These are phyloP conservation scores for Catharanthus roseus DNA, from an alignment of 257 asterid genomes.

Conservation along the genomic window DNA sequence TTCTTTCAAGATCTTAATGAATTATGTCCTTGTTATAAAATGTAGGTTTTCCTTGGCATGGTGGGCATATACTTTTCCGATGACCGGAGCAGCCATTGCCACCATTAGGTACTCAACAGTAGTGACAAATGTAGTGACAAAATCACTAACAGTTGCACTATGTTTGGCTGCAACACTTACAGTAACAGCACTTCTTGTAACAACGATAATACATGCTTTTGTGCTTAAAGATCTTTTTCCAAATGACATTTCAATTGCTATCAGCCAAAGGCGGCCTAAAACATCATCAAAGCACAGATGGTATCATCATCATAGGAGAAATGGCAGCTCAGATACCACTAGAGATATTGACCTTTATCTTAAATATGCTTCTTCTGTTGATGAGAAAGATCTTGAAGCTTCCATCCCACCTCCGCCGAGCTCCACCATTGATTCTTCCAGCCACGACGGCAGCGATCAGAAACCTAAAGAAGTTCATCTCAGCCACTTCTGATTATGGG, in stretches of 20 bases:
- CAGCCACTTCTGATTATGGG: neutral
- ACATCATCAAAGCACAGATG: slow-evolving; percentile 27
- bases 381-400: slow-evolving; percentile 48
- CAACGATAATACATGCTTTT: slow-evolving; percentile 61
- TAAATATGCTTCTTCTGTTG: slow-evolving; percentile 35
- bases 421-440: slow-evolving; percentile 13
- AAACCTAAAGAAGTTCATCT: slow-evolving; percentile 12
- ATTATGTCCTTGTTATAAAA: neutral
- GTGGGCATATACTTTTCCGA: slow-evolving; percentile 97
- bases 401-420: slow-evolving; percentile 19
- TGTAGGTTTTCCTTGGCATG: slow-evolving; percentile 67
- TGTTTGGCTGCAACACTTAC: slow-evolving; percentile 51
- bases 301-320: slow-evolving; percentile 48
- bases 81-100: slow-evolving; percentile 78
- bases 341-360: slow-evolving; percentile 40
- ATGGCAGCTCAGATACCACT: slow-evolving; percentile 35
- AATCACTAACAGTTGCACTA: slow-evolving; percentile 34
- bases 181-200: slow-evolving; percentile 49
- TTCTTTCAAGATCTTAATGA: neutral
- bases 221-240: slow-evolving; percentile 73
- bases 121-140: slow-evolving; percentile 38
- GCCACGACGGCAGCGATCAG: slow-evolving; percentile 1
- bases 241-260: slow-evolving; percentile 74
- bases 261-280: slow-evolving; percentile 43
- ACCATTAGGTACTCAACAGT: slow-evolving; percentile 52